phyloP scores from a whole-genome alignment of 345 rosid species.

The Punica granatum region DNA sequence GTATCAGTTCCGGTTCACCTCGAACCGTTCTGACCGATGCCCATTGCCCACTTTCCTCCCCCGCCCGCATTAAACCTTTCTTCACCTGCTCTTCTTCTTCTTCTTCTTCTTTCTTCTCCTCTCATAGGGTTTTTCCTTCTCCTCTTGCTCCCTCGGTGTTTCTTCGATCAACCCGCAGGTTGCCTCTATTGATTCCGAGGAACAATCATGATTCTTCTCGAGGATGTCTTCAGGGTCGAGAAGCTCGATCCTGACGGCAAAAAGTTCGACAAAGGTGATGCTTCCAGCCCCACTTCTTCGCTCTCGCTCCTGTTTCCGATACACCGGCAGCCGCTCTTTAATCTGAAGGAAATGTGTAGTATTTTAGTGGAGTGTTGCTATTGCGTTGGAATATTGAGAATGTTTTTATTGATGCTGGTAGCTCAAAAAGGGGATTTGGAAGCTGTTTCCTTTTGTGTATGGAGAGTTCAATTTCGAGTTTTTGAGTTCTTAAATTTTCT shows the following conservation, averaged over 20 bases:
- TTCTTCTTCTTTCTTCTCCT: too few relatives aligned
- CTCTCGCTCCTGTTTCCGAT: neutral
- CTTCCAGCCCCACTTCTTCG: neutral
- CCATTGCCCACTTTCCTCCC: neutral
- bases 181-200: too few relatives aligned
- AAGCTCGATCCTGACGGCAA: conserved; percentile 69
- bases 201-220: conserved; percentile 27
- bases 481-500: neutral
- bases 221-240: conserved; percentile 64
- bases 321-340: neutral
- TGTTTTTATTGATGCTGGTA: neutral
- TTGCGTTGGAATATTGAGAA: neutral
- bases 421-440: neutral
- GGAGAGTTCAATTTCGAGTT: neutral
- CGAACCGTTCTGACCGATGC: neutral
- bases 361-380: neutral
- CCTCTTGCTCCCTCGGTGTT: too few relatives aligned
- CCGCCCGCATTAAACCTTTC: too few relatives aligned
- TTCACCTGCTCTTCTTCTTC: neutral
- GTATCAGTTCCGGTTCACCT: too few relatives aligned
- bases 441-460: neutral
- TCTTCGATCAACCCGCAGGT: too few relatives aligned
- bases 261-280: conserved; percentile 67
- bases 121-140: too few relatives aligned
- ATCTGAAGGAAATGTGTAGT: too few relatives aligned